Conservation (phyloP, 306 rosid species). For the Ormosia emarginata region DNA sequence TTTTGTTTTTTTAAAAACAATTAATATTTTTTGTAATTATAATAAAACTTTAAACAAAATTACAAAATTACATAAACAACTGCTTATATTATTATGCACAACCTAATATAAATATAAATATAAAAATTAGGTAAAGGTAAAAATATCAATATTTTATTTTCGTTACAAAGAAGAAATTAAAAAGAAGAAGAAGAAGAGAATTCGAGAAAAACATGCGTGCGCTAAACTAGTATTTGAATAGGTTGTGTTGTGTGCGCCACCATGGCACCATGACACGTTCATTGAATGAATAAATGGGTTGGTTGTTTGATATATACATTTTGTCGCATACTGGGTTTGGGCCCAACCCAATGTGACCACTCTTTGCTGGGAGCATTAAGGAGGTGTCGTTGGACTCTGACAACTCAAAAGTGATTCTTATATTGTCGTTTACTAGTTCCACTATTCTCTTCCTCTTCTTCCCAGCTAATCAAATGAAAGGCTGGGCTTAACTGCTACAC, state of each 20-base stretch:
- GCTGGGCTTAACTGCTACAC: neutral
- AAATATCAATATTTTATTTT: neutral
- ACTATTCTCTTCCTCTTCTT: neutral
- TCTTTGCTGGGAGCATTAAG: slow-evolving; percentile 29
- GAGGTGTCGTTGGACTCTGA: slow-evolving; percentile 44
- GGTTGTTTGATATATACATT: slow-evolving; percentile 39
- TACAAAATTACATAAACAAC: neutral
- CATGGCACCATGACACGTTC: slow-evolving; percentile 23
- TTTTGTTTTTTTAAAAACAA: neutral
- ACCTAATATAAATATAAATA: neutral
- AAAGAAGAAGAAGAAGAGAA: neutral
- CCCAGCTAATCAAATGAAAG: slow-evolving; percentile 7
- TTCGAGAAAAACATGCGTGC: neutral
- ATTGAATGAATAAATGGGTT: slow-evolving; percentile 13
- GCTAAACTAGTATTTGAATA: neutral
- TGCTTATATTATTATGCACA: neutral
- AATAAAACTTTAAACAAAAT: neutral
- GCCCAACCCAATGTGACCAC: slow-evolving; percentile 42
- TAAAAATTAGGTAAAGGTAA: neutral
- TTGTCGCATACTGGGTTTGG: slow-evolving; percentile 43
- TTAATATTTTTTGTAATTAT: neutral
- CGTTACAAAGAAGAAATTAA: neutral
- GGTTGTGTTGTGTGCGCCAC: neutral
- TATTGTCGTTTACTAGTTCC: slow-evolving; percentile 39
- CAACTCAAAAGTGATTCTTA: slow-evolving; percentile 49